Percentiles rank a stretch among this genome's conserved stretches.
phyloP scores from a whole-genome alignment of 345 rosid species.

The Citropsis articulata region DNA sequence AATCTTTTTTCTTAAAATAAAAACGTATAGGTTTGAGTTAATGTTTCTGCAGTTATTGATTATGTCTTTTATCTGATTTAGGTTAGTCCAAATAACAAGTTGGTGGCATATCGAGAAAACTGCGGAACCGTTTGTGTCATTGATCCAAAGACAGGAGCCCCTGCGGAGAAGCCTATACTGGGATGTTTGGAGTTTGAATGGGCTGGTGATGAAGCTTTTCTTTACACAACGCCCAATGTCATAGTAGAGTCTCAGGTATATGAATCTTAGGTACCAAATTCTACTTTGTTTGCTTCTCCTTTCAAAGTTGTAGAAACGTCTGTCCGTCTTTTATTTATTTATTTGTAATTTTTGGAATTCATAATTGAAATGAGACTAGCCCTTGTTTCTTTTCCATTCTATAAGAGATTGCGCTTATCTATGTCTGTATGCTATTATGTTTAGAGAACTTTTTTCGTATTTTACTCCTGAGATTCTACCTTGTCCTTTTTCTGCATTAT shows the following conservation, averaged over 20 bases:
- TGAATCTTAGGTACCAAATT: background rate
- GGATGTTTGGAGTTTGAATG: constrained; percentile 62
- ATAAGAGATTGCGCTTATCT: no score
- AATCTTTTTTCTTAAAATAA: no score
- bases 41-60: background rate
- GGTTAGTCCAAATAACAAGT: constrained; percentile 73
- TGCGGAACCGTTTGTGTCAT: constrained; percentile 66
- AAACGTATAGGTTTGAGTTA: no score
- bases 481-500: background rate
- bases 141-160: constrained; percentile 51
- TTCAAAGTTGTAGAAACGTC: no score
- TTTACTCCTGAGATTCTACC: background rate
- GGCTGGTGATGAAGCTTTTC: constrained; percentile 82
- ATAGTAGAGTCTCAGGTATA: background rate
- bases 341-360: background rate
- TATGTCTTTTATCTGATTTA: constrained; percentile 20
- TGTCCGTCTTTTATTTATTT: no score
- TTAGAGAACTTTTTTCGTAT: no score
- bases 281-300: no score
- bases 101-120: constrained; percentile 85
- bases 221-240: constrained; percentile 25
- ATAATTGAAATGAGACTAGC: background rate
- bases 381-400: background rate
- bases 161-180: constrained; percentile 51
- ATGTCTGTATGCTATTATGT: background rate